A percentile compares a stretch with the other conserved stretches of the same genome.
These are phyloP conservation scores for Cardamine resedifolia DNA, from an alignment of 345 rosid species.

Conservation along the genomic window DNA sequence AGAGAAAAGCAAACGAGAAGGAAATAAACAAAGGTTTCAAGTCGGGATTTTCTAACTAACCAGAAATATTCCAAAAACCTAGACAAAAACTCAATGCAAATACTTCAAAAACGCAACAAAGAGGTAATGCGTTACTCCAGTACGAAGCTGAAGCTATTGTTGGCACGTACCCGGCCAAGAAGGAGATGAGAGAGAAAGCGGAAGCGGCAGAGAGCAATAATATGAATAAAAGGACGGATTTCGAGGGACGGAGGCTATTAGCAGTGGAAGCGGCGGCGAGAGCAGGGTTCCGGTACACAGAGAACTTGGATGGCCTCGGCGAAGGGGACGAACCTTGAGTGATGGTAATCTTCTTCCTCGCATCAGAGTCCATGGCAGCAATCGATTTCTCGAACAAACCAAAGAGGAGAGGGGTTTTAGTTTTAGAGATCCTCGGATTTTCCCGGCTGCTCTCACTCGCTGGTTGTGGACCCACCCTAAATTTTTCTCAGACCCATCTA, in stretches of 20 bases:
- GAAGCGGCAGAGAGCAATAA: constrained; percentile 66
- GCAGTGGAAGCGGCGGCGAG: constrained; percentile 79
- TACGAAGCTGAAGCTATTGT: constrained; percentile 4
- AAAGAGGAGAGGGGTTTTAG: constrained; percentile 16
- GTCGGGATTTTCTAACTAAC: not conserved
- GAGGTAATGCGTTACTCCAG: constrained; percentile 12
- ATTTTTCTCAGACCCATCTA: too few relatives aligned
- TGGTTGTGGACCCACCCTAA: not conserved
- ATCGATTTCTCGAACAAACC: not conserved
- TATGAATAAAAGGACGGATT: constrained; percentile 48
- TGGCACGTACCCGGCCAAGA: constrained; percentile 51
- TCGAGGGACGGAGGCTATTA: constrained; percentile 72
- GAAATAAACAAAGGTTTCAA: not conserved
- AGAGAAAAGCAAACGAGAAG: not conserved
- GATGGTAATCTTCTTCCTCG: constrained; percentile 15
- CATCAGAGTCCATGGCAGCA: constrained; percentile 28
- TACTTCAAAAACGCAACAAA: not conserved
- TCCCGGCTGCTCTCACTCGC: constrained; percentile 20
- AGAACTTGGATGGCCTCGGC: constrained; percentile 57
- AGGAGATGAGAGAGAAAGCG: constrained; percentile 55
- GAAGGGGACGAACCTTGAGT: constrained; percentile 39
- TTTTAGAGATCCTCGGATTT: constrained; percentile 20
- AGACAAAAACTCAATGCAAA: not conserved
- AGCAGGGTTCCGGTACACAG: constrained; percentile 77
- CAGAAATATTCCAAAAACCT: constrained; percentile 16